Base-by-base conservation (phyloP, 192 early-diverging fungal genomes). In the Podila epigama region DNA sequence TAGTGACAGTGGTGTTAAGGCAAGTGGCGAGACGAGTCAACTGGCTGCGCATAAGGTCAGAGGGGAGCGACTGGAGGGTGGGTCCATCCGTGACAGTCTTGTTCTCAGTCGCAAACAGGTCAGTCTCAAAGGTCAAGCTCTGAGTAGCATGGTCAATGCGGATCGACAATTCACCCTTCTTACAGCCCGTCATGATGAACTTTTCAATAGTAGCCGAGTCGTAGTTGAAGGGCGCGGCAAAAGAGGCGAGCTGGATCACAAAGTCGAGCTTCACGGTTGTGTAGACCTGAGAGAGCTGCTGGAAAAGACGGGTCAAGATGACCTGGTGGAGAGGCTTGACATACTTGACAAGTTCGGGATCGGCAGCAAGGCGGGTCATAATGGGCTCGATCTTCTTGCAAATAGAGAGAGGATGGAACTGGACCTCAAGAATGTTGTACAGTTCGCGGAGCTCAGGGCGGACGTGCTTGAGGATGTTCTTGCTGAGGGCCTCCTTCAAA, bases 261-360 rank as follows among this genome's bases (percentile, higher is more conserved):
- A 93, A 92, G 65, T 97, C 96, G 35, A 99, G 90, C 86, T 96
- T 93, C 81, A 99, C 91, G 66, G 93, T 92, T 51, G 95, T 94
- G 88, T 99, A 99, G 53, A 99, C 96, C 86, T 98, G 95, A 50
- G 97, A 97, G 33, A 99, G 84, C 86, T 96, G 96, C 84, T 99
- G 97, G 75, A 99, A 85, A 35, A 99, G 87, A 12, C 96, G 93
- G n/a, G 98, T 98, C 57, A 98, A 84, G 60, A 98, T 93, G 48
- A 98, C 97, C 68, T 96, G 89, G 84, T 97, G 95, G 70, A 99
- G 89, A 56, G 96, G 94, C 60, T 91, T 90, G 42, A 95, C 93
- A 78, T 99, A 99, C 81, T 92, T 94, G 70, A 84, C 80, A 54
- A 96, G 84, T 60, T 95, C 90, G 44, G 87, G 82, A 69, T 94